These are phyloP conservation scores for Penicillium sp. DNA, from an alignment of 2,329 filamentous ascomycete genomes.

Conservation along the genomic window DNA sequence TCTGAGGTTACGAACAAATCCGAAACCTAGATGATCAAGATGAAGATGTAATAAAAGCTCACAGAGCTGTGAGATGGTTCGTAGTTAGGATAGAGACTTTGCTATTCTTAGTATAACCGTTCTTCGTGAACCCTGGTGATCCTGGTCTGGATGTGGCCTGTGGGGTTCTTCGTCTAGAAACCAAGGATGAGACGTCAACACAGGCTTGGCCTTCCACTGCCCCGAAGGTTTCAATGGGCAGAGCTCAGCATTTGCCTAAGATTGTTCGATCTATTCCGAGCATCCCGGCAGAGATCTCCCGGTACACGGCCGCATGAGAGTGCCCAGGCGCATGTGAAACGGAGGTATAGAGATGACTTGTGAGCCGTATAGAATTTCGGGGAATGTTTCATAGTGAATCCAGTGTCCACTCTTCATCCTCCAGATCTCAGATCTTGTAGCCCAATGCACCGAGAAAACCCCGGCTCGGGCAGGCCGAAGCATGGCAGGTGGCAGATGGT, in stretches of 20 bases:
- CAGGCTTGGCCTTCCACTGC: neutral
- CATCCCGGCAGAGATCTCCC: neutral
- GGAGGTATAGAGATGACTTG: neutral
- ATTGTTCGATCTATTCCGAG: no score
- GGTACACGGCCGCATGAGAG: neutral
- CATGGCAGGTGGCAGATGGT: neutral
- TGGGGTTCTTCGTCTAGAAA: neutral
- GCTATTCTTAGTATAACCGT: no score
- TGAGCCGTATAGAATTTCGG: neutral
- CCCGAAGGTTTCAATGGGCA: neutral
- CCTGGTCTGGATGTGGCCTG: neutral
- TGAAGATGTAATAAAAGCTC: no score
- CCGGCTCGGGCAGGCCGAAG: constrained; percentile 1
- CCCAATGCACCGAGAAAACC: constrained; percentile 1
- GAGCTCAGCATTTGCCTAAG: neutral
- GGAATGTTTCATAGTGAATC: neutral
- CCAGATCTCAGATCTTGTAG: neutral
- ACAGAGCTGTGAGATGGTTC: no score
- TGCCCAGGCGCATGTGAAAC: neutral
- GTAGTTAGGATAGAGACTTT: no score
- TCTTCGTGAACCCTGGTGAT: neutral
- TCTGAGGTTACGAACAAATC: neutral
- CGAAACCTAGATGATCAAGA: no score
- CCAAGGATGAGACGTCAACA: no score
- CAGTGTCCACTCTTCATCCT: neutral